Base-by-base conservation (phyloP, 495 filamentous ascomycete species). In the Neurospora sp. region DNA sequence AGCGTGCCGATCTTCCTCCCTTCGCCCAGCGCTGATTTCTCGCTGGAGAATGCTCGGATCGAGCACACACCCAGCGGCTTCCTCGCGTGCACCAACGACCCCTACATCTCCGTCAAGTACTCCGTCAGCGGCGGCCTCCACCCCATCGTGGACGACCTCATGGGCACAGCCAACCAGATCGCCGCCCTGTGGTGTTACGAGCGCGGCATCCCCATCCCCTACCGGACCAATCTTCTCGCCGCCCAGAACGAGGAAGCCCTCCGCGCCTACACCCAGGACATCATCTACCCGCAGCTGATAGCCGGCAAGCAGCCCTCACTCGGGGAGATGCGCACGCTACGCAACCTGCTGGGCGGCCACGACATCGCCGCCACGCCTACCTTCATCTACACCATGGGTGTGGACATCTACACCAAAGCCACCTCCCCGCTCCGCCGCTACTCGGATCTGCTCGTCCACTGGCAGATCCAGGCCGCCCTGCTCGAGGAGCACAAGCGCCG, bases 341-440 rank as follows among this genome's bases (percentile, higher is more conserved):
- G 86, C 36, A 71, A 77, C 21, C 81, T 89, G 11, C 70, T 87
- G 34, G 93, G 92, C 5, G 71, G 84, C 83, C 69, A 80, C 84
- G 69, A 85, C 86, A 15, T 88, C 83, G 72, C 80, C 15, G 84
- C 83, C 42, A 80, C 75, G 5, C 87, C 90, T 0, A 80, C 88
- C 54, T 86, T 83, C 21, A 87, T 92, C 76, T 82, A 84, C 39
- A 79, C 85, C 10, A 81, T 97, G 24, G 94, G 92, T 15, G 75
- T 92, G 2, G 82, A 90, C 66, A 83, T 89, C 43, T 97, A 97
- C 78, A 83, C 89, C 74, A 96, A 93, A 77, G 89, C 89, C 45
- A 98, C 96, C 3, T 94, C 91, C 75, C 96, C 96, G 3, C 85
- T 99, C 9, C 92, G 96, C 21, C 88, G 96, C 38, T 97, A 90